These are phyloP conservation scores for Ballota nigra DNA, from an alignment of 257 asterid genomes.

Conservation along the genomic window DNA sequence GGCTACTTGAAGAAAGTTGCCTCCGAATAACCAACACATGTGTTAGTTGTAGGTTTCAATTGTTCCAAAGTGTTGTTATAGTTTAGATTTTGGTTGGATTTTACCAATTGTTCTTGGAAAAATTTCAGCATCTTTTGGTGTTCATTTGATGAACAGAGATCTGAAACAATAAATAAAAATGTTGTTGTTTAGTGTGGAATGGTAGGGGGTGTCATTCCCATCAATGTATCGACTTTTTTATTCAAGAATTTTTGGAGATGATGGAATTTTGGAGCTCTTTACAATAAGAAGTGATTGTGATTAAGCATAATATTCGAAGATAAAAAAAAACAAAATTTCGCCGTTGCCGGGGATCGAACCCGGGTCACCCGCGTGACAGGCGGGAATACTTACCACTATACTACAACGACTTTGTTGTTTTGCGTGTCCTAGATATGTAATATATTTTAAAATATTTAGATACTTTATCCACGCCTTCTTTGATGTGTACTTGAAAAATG, in stretches of 20 bases:
- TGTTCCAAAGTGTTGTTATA: background rate
- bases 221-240: background rate
- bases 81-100: background rate
- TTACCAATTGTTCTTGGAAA: background rate
- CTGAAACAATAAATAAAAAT: background rate
- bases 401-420: constrained; percentile 58
- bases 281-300: background rate
- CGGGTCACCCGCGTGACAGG: constrained; percentile 99
- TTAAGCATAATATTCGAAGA: background rate
- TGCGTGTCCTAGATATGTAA: no score
- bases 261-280: background rate
- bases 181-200: background rate
- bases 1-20: constrained; percentile 3
- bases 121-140: background rate
- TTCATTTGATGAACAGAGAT: background rate
- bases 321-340: constrained; percentile 22
- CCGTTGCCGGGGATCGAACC: constrained; percentile 99
- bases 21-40: background rate
- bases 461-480: no score
- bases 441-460: no score
- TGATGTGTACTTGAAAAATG: no score
- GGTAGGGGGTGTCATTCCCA: background rate
- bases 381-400: constrained; percentile 95
- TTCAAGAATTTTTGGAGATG: background rate
- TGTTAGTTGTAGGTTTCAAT: background rate